These are phyloP conservation scores for Hippophae tibetana DNA, from an alignment of 306 rosid genomes.

Conservation along the genomic window DNA sequence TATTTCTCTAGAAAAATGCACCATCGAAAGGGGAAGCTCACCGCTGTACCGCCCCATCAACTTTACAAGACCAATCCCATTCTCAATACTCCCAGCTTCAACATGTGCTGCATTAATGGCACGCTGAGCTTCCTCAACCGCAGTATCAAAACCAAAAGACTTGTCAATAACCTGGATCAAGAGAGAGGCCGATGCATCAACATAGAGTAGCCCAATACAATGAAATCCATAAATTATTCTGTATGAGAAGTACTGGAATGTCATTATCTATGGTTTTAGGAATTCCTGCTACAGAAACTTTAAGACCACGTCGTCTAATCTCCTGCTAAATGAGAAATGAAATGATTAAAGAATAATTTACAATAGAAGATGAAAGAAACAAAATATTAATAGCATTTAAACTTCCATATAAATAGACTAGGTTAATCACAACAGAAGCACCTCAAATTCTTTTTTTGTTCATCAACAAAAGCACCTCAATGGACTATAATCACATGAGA, in stretches of 20 bases:
- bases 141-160: slow-evolving; percentile 90
- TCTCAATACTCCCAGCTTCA: slow-evolving; percentile 73
- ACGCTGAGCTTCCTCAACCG: slow-evolving; percentile 97
- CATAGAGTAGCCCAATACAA: background rate
- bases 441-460: no score
- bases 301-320: slow-evolving; percentile 39
- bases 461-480: background rate
- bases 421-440: no score
- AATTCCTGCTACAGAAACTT: slow-evolving; percentile 41
- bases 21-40: slow-evolving; percentile 23
- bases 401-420: background rate
- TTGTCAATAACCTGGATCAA: slow-evolving; percentile 70
- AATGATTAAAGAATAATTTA: slow-evolving; percentile 2
- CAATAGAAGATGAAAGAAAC: background rate
- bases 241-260: slow-evolving; percentile 30
- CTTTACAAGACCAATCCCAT: slow-evolving; percentile 87
- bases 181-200: background rate
- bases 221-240: background rate
- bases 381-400: background rate
- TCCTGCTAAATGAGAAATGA: slow-evolving; percentile 20
- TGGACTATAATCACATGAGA: background rate
- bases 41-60: slow-evolving; percentile 88
- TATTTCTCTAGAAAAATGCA: slow-evolving; percentile 5
- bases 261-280: slow-evolving; percentile 47
- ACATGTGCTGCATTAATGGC: slow-evolving; percentile 94